Percentiles rank a stretch among this genome's conserved stretches.
Evolutionary conservation across 495 filamentous ascomycete species (phyloP).

Genomic region (Trichocladium uniseriatum): DNA sequence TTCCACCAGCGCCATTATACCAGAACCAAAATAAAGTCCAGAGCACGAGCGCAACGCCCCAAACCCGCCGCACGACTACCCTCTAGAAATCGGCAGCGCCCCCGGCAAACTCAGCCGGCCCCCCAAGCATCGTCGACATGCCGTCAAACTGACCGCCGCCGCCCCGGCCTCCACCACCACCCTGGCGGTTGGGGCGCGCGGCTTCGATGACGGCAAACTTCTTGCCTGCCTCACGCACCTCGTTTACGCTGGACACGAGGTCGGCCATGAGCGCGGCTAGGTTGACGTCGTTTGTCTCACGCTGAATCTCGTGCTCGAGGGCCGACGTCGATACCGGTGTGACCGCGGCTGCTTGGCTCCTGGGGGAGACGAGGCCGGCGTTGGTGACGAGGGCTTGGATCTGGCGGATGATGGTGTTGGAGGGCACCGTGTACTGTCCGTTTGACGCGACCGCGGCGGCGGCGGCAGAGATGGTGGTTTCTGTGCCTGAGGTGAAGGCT

Average conservation of each 20-base stretch:
- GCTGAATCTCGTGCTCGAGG: slow-evolving; percentile 49
- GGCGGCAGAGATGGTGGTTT: slow-evolving; percentile 25
- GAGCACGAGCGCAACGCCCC: not conserved
- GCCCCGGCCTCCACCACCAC: not conserved
- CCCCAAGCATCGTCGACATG: not conserved
- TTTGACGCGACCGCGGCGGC: slow-evolving; percentile 30
- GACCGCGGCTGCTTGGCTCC: not conserved
- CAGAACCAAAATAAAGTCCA: no score
- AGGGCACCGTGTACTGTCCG: slow-evolving; percentile 43
- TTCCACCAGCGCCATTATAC: no score
- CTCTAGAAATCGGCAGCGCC: not conserved
- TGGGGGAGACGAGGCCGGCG: slow-evolving; percentile 45
- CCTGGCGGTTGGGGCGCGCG: slow-evolving; percentile 17
- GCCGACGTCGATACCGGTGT: not conserved
- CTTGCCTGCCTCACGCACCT: slow-evolving; percentile 59
- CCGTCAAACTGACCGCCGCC: not conserved
- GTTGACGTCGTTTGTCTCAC: slow-evolving; percentile 69
- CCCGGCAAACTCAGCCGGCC: not conserved
- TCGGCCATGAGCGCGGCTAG: slow-evolving; percentile 61
- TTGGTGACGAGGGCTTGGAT: slow-evolving; percentile 56
- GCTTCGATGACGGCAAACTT: slow-evolving; percentile 57
- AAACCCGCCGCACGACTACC: not conserved
- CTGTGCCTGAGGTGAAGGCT: slow-evolving; percentile 43
- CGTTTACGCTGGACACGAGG: slow-evolving; percentile 56
- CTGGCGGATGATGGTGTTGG: slow-evolving; percentile 53